phyloP scores from a whole-genome alignment of 768 basidiomycete genomes.

The Suillus brevipes region DNA sequence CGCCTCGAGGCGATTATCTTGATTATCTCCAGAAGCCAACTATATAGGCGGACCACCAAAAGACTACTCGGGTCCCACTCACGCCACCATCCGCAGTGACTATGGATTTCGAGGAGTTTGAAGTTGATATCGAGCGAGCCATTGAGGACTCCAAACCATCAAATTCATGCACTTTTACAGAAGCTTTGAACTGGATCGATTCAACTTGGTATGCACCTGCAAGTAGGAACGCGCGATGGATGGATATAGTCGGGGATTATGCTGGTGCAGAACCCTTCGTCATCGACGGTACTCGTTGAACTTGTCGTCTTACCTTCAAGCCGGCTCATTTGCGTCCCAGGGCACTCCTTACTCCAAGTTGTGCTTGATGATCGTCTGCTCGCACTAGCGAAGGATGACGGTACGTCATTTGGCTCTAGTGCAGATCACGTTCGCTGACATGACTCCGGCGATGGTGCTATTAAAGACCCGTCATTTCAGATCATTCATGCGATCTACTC shows the following conservation, averaged over 20 bases:
- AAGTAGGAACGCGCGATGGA: slow-evolving; percentile 48
- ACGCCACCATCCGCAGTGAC: not conserved
- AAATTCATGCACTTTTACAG: slow-evolving; percentile 14
- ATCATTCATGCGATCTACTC: slow-evolving; percentile 58
- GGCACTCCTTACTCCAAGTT: slow-evolving; percentile 59
- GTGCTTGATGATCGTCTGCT: slow-evolving; percentile 64
- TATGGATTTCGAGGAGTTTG: slow-evolving; percentile 45
- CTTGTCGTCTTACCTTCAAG: not conserved
- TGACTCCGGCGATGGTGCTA: not conserved
- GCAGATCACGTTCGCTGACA: not conserved
- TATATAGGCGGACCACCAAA: not conserved
- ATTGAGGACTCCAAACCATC: not conserved
- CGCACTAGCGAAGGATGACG: slow-evolving; percentile 48
- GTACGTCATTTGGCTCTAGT: slow-evolving; percentile 30
- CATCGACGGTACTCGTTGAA: slow-evolving; percentile 50
- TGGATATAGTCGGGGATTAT: slow-evolving; percentile 74
- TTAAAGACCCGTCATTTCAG: slow-evolving; percentile 56
- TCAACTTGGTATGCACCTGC: slow-evolving; percentile 39
- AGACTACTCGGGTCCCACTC: not conserved
- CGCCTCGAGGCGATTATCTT: slow-evolving; percentile 4
- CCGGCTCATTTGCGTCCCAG: slow-evolving; percentile 32
- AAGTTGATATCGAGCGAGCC: slow-evolving; percentile 18
- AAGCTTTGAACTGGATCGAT: slow-evolving; percentile 35
- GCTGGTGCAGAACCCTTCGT: slow-evolving; percentile 66
- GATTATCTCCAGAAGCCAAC: slow-evolving; percentile 4